Evolutionary conservation across 352 stramenopile species (phyloP).

Genomic region (Peronosclerospora sorghi): DNA sequence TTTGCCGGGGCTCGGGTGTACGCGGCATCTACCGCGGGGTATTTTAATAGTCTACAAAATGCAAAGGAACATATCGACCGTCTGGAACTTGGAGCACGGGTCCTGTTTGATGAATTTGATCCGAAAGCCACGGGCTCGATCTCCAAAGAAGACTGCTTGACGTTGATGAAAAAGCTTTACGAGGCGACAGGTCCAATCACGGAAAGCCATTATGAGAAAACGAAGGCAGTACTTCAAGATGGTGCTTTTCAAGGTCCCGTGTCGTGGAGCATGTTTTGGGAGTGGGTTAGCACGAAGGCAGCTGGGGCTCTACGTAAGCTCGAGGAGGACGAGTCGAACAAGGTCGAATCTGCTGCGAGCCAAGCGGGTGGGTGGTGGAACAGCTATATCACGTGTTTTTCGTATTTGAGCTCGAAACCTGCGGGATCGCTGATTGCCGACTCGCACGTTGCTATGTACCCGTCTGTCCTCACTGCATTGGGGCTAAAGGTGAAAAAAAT

Average conservation of each 20-base stretch:
- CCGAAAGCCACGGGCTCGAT: slow-evolving; percentile 45
- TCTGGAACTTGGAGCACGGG: slow-evolving; percentile 64
- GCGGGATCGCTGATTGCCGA: slow-evolving; percentile 15
- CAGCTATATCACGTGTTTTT: slow-evolving; percentile 44
- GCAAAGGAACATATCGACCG: slow-evolving; percentile 81
- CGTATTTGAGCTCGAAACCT: slow-evolving; percentile 23
- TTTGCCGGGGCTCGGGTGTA: slow-evolving; percentile 77
- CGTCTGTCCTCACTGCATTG: slow-evolving; percentile 11
- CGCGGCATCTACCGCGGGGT: slow-evolving; percentile 49
- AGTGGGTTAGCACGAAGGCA: slow-evolving; percentile 78
- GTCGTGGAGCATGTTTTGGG: slow-evolving; percentile 81
- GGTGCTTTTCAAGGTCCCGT: slow-evolving; percentile 51
- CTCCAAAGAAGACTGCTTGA: slow-evolving; percentile 54
- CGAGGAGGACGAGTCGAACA: slow-evolving; percentile 42
- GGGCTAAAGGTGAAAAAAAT: not conserved
- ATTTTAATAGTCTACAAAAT: slow-evolving; percentile 68
- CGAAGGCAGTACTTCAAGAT: slow-evolving; percentile 46
- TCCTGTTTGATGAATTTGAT: slow-evolving; percentile 82
- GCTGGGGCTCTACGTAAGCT: slow-evolving; percentile 51
- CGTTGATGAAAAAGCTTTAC: slow-evolving; percentile 71
- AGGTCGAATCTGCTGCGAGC: slow-evolving; percentile 23
- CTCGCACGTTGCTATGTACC: slow-evolving; percentile 16
- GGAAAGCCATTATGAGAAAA: slow-evolving; percentile 46
- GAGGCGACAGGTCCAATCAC: slow-evolving; percentile 57
- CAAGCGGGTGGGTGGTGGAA: slow-evolving; percentile 68